Conservation (phyloP, 2,329 filamentous ascomycete species). For the Huntiella decipiens region DNA sequence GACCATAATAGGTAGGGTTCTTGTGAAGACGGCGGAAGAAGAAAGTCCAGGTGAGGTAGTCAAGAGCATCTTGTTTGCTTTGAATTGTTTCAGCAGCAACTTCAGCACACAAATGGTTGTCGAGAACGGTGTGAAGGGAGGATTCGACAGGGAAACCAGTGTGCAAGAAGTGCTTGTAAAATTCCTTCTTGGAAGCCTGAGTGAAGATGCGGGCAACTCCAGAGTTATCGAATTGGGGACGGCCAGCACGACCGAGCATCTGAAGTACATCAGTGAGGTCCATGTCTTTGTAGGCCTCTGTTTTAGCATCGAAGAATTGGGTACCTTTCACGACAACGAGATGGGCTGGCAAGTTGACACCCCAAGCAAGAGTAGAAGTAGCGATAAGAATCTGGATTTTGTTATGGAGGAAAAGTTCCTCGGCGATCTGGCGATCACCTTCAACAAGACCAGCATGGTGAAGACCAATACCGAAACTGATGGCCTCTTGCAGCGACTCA, state of each 20-base stretch:
- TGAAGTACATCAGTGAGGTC: conserved; percentile 93
- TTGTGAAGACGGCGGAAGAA: conserved; percentile 96
- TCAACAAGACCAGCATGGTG: conserved; percentile 96
- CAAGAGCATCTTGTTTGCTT: conserved; percentile 90
- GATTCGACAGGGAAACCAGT: conserved; percentile 97
- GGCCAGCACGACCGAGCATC: conserved; percentile 89
- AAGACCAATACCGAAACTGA: conserved; percentile 90
- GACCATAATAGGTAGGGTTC: conserved; percentile 93
- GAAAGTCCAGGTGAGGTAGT: conserved; percentile 98
- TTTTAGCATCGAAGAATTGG: conserved; percentile 95
- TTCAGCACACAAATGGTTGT: conserved; percentile 92
- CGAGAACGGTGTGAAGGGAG: conserved; percentile 83
- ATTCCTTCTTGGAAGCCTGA: conserved; percentile 92
- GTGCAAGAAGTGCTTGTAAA: conserved; percentile 98
- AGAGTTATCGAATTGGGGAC: conserved; percentile 89
- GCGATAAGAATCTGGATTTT: conserved; percentile 95
- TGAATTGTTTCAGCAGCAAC: conserved; percentile 81
- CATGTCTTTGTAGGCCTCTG: conserved; percentile 96
- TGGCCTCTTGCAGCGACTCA: conserved; percentile 75
- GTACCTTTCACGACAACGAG: conserved; percentile 95
- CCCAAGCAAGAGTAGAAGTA: conserved; percentile 93
- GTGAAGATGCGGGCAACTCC: conserved; percentile 96
- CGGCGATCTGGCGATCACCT: conserved; percentile 73
- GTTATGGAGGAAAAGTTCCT: conserved; percentile 91
- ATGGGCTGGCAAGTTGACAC: conserved; percentile 91